phyloP scores from a whole-genome alignment of 331 rosid species.

The Quercus tomentella region DNA sequence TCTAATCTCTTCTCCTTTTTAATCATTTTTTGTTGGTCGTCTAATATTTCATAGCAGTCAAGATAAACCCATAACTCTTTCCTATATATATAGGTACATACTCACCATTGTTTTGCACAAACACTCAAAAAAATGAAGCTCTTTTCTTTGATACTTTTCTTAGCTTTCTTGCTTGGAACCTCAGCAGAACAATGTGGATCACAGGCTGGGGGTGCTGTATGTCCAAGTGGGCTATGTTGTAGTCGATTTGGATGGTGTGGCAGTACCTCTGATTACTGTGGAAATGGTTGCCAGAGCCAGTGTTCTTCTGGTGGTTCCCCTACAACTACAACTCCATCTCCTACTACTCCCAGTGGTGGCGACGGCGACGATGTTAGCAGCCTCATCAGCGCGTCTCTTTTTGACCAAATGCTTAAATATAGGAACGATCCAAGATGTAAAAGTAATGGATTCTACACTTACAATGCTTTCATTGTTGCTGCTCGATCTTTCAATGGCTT shows the following conservation, averaged over 20 bases:
- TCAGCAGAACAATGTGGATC: slow-evolving; percentile 59
- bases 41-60: not conserved
- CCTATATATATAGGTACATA: not conserved
- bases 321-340: slow-evolving; percentile 11
- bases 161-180: slow-evolving; percentile 13
- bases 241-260: slow-evolving; percentile 66
- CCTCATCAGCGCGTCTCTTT: slow-evolving; percentile 25
- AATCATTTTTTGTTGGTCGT: too few relatives aligned
- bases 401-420: slow-evolving; percentile 43
- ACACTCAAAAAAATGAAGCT: not conserved
- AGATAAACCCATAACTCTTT: not conserved
- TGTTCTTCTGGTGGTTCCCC: slow-evolving; percentile 19
- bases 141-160: not conserved
- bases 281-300: slow-evolving; percentile 41
- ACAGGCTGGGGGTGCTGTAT: slow-evolving; percentile 46
- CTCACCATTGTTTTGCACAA: not conserved
- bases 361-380: slow-evolving; percentile 11
- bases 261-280: slow-evolving; percentile 18
- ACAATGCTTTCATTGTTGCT: slow-evolving; percentile 50
- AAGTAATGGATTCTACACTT: slow-evolving; percentile 45
- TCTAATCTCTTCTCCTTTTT: too few relatives aligned
- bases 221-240: slow-evolving; percentile 57
- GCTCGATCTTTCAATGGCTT: slow-evolving; percentile 51
- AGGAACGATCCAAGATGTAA: not conserved
- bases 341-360: not conserved